Conservation (phyloP, 2,329 filamentous ascomycete species). For the Trichoderma gracile region DNA sequence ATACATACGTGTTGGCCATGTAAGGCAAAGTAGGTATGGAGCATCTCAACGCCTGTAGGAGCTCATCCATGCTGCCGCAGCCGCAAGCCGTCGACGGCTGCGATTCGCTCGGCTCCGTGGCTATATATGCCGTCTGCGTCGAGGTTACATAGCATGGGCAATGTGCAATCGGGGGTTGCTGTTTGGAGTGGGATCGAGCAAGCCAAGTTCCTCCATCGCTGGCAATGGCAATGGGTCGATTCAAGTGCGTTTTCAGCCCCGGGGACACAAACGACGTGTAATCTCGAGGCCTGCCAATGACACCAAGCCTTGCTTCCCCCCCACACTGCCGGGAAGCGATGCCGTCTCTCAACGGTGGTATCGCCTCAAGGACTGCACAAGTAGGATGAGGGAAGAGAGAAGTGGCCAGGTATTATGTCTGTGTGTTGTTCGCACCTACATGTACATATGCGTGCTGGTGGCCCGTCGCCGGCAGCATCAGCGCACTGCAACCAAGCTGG, state of each 20-base stretch:
- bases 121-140: constrained; percentile 12
- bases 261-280: background rate
- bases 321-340: constrained; percentile 8
- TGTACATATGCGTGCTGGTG: constrained; percentile 23
- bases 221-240: background rate
- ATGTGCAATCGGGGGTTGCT: background rate
- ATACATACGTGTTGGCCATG: constrained; percentile 1
- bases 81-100: background rate
- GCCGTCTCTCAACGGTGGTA: constrained; percentile 16
- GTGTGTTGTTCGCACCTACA: constrained; percentile 21
- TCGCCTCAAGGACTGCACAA: constrained; percentile 14
- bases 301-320: background rate
- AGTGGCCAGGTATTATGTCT: background rate
- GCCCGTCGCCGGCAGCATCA: constrained; percentile 21
- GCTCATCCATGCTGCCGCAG: background rate
- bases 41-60: background rate
- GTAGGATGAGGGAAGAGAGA: too few relatives aligned
- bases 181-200: constrained; percentile 1
- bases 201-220: background rate
- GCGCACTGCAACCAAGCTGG: constrained; percentile 20
- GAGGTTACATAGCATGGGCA: constrained; percentile 16
- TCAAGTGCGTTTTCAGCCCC: constrained; percentile 1
- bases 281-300: constrained; percentile 13
- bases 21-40: background rate
- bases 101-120: constrained; percentile 12